phyloP scores from a whole-genome alignment of 495 filamentous ascomycete species.

The Lasiosphaeris hirsuta region DNA sequence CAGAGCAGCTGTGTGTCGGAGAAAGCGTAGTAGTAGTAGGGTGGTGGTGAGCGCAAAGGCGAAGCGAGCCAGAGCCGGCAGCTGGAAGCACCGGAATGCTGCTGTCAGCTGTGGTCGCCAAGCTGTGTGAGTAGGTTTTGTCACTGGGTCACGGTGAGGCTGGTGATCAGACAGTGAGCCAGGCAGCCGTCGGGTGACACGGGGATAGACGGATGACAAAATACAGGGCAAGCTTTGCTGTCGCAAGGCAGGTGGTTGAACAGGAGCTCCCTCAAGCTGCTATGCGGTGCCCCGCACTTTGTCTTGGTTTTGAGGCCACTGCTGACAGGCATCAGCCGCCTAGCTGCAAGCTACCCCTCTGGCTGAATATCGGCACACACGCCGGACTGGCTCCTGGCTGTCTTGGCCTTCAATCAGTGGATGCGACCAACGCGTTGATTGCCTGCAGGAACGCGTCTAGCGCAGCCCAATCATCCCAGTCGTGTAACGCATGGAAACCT shows the following conservation, averaged over 20 bases:
- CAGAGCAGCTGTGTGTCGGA: no score
- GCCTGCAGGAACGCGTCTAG: constrained; percentile 22
- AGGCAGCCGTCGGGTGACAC: constrained; percentile 8
- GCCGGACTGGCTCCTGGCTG: neutral
- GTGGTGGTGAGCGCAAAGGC: no score
- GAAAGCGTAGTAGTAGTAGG: no score
- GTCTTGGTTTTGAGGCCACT: neutral
- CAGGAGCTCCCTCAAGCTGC: neutral
- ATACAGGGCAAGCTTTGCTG: no score
- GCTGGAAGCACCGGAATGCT: no score
- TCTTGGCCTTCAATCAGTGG: neutral
- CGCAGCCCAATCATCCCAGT: neutral
- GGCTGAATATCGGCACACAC: constrained; percentile 17
- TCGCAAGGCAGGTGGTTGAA: no score
- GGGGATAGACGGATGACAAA: neutral
- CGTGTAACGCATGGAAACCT: neutral
- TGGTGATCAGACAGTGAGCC: constrained; percentile 11
- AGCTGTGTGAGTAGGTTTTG: neutral
- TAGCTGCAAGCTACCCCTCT: constrained; percentile 16
- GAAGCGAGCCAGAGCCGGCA: no score
- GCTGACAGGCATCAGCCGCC: neutral
- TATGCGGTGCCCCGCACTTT: neutral
- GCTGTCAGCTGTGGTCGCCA: neutral
- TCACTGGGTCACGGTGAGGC: neutral
- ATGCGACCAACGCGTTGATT: constrained; percentile 17